These are phyloP conservation scores for Thalassiosira hispida DNA, from an alignment of 352 stramenopile genomes.

Conservation along the genomic window DNA sequence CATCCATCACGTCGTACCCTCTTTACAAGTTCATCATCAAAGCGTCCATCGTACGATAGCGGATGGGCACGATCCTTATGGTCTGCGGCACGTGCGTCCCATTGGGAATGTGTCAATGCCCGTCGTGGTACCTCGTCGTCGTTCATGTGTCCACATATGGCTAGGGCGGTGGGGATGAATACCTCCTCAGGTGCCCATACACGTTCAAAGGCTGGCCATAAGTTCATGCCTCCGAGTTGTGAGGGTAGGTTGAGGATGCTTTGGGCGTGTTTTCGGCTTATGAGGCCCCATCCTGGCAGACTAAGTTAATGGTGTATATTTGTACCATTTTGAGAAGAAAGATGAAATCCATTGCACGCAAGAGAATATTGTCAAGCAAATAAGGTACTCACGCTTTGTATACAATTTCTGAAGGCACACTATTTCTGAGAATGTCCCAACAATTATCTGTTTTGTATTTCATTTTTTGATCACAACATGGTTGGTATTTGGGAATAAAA, in stretches of 20 bases:
- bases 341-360: neutral
- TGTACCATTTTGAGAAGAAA: neutral
- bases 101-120: constrained; percentile 51
- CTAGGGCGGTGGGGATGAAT: constrained; percentile 53
- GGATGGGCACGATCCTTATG: constrained; percentile 58
- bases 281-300: constrained; percentile 57
- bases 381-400: constrained; percentile 47
- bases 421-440: constrained; percentile 40
- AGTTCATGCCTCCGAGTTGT: constrained; percentile 44
- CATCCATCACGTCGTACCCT: constrained; percentile 38
- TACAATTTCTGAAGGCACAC: constrained; percentile 41
- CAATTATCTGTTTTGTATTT: constrained; percentile 43
- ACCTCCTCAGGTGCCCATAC: constrained; percentile 66
- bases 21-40: constrained; percentile 45
- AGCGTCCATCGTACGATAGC: constrained; percentile 50
- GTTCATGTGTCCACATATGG: constrained; percentile 45
- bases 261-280: constrained; percentile 57
- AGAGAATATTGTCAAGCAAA: too few relatives aligned
- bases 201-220: constrained; percentile 60
- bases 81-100: constrained; percentile 47
- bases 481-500: neutral
- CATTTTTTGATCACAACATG: neutral
- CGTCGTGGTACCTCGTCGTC: constrained; percentile 21
- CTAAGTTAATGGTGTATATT: constrained; percentile 13
- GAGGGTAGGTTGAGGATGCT: constrained; percentile 48